A percentile compares a stretch with the other conserved stretches of the same genome.
Evolutionary conservation across 2,329 filamentous ascomycete genomes (phyloP).

Genomic region (Polytolypa hystricis): DNA sequence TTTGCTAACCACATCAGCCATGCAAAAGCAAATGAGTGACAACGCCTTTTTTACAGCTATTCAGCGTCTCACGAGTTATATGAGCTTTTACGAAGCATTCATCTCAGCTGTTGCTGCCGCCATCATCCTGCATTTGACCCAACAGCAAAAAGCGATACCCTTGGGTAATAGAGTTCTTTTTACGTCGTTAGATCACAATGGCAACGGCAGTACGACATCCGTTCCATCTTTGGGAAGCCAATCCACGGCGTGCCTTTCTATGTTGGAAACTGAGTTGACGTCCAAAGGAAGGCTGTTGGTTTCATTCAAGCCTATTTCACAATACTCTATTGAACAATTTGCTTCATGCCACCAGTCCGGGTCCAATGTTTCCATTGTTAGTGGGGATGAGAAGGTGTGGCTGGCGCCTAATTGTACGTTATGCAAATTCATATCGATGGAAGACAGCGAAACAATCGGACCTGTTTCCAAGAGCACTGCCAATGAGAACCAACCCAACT

Average conservation of each 20-base stretch:
- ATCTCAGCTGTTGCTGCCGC: constrained; percentile 29
- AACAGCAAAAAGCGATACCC: constrained; percentile 26
- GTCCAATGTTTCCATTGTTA: constrained; percentile 9
- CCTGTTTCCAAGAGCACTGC: constrained; percentile 10
- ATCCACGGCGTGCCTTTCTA: constrained; percentile 16
- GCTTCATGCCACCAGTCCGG: constrained; percentile 15
- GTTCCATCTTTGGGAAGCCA: constrained; percentile 11
- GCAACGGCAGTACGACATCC: constrained; percentile 20
- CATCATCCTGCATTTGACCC: constrained; percentile 27
- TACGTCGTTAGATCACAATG: constrained; percentile 22
- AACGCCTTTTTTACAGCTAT: background rate
- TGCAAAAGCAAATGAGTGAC: constrained; percentile 10
- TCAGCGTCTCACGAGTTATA: constrained; percentile 7
- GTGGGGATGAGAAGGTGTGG: constrained; percentile 27
- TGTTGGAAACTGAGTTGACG: constrained; percentile 28
- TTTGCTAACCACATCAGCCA: constrained; percentile 13
- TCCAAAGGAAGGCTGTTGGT: constrained; percentile 26
- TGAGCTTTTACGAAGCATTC: constrained; percentile 29
- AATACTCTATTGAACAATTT: constrained; percentile 26
- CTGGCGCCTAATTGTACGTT: constrained; percentile 25
- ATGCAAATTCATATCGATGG: constrained; percentile 10
- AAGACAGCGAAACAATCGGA: constrained; percentile 14
- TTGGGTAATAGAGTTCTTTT: constrained; percentile 32
- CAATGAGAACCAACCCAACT: background rate
- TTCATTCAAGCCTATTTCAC: constrained; percentile 25